Conservation (phyloP, 2,329 filamentous ascomycete genomes). For the Chaetothyriales sp. region DNA sequence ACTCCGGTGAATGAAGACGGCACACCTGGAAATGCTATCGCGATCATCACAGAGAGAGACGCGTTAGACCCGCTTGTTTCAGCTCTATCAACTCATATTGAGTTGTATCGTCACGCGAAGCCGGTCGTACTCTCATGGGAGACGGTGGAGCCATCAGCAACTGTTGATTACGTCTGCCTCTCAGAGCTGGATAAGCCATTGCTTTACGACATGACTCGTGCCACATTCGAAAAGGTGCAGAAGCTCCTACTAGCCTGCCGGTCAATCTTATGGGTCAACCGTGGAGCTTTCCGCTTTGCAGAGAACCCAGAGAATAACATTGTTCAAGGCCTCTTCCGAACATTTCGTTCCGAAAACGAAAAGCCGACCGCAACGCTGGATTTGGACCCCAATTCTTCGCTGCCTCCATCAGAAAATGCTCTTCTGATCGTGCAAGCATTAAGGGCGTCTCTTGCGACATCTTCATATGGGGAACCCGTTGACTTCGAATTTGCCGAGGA, state of each 20-base stretch:
- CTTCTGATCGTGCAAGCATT: not conserved
- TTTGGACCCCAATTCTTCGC: conserved; percentile 12
- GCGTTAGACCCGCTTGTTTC: not conserved
- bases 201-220: not conserved
- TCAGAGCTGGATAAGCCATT: not conserved
- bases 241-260: not conserved
- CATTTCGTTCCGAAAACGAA: conserved; percentile 18
- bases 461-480: not conserved
- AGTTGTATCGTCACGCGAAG: not conserved
- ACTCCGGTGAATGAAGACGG: not conserved
- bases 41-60: not conserved
- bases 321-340: conserved; percentile 15
- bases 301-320: not conserved
- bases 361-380: conserved; percentile 19
- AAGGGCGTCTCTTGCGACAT: not conserved
- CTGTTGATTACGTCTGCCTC: not conserved
- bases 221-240: not conserved
- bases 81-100: not conserved
- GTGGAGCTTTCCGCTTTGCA: not conserved
- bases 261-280: not conserved
- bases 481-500: not conserved
- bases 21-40: conserved; percentile 8
- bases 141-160: not conserved
- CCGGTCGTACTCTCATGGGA: not conserved
- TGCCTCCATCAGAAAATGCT: not conserved